Conservation (phyloP, 1,139 yeast species). For the Yamadazyma conglobata region DNA sequence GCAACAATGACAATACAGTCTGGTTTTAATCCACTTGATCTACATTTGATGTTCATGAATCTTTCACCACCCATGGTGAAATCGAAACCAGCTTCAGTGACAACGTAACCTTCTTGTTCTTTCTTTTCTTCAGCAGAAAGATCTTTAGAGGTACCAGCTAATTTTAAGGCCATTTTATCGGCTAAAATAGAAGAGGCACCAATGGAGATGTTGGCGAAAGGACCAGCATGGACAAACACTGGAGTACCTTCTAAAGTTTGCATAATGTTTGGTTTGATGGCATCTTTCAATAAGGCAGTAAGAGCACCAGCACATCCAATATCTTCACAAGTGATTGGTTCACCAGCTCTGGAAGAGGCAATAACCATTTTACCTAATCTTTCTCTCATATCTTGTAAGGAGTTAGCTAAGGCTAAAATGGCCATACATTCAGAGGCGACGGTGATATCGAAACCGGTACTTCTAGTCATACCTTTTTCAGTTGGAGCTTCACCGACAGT, state of each 20-base stretch:
- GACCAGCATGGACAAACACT: slow-evolving; percentile 97
- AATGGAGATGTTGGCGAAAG: slow-evolving; percentile 95
- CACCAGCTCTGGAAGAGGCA: slow-evolving; percentile 78
- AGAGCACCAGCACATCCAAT: slow-evolving; percentile 97
- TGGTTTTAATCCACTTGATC: slow-evolving; percentile 87
- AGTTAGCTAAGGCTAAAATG: slow-evolving; percentile 82
- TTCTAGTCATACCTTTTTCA: slow-evolving; percentile 85
- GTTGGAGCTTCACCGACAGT: slow-evolving; percentile 93
- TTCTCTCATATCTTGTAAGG: slow-evolving; percentile 81
- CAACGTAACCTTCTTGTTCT: slow-evolving; percentile 81
- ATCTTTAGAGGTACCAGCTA: slow-evolving; percentile 68
- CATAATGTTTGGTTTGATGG: slow-evolving; percentile 96
- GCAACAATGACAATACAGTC: slow-evolving; percentile 95
- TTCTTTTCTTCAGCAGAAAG: slow-evolving; percentile 48
- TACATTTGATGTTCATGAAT: slow-evolving; percentile 92
- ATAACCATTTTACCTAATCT: slow-evolving; percentile 90
- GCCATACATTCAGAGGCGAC: slow-evolving; percentile 99
- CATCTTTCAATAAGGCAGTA: slow-evolving; percentile 93
- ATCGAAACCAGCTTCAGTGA: slow-evolving; percentile 97
- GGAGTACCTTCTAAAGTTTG: slow-evolving; percentile 98
- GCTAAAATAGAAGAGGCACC: slow-evolving; percentile 96
- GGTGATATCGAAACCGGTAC: slow-evolving; percentile 93
- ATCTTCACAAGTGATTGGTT: slow-evolving; percentile 92
- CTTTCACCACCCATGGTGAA: slow-evolving; percentile 99
- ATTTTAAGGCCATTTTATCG: slow-evolving; percentile 90